These are phyloP conservation scores for Globisporangium rhizosaccharum DNA, from an alignment of 352 stramenopile genomes.

Conservation along the genomic window DNA sequence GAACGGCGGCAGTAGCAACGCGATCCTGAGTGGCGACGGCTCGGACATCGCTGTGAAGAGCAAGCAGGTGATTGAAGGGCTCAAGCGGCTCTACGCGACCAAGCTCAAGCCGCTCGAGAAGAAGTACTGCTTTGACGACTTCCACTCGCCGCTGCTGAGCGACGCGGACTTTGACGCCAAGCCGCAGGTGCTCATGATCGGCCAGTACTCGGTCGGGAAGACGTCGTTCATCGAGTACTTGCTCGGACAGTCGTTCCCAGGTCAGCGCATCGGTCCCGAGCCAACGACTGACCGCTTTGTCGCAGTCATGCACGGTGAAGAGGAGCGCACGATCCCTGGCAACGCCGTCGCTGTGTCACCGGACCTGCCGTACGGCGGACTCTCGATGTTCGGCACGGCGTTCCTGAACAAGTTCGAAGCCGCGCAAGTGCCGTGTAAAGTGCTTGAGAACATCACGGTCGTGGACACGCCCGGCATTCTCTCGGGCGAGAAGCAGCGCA, in stretches of 20 bases:
- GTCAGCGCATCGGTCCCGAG: constrained; percentile 96
- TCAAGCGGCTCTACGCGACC: constrained; percentile 73
- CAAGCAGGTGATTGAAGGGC: constrained; percentile 63
- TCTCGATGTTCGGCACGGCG: constrained; percentile 96
- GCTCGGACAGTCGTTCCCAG: constrained; percentile 95
- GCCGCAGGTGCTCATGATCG: constrained; percentile 96
- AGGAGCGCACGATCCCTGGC: constrained; percentile 95
- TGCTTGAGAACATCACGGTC: constrained; percentile 95
- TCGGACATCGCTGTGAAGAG: constrained; percentile 63
- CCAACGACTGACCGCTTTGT: constrained; percentile 98
- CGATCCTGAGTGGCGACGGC: constrained; percentile 46
- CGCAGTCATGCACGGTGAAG: constrained; percentile 96
- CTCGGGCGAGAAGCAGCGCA: constrained; percentile 97
- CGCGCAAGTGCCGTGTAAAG: constrained; percentile 89
- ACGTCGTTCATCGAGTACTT: constrained; percentile 97
- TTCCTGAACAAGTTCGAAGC: constrained; percentile 99
- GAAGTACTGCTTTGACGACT: constrained; percentile 91
- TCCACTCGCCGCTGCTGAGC: constrained; percentile 90
- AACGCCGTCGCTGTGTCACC: constrained; percentile 95
- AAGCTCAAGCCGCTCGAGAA: constrained; percentile 87
- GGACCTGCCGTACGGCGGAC: constrained; percentile 90
- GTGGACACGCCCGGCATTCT: constrained; percentile 98
- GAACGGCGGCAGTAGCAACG: constrained; percentile 7
- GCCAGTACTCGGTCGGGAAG: constrained; percentile 98
- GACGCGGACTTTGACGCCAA: constrained; percentile 97